Percentiles rank a stretch among this genome's conserved stretches.
Evolutionary conservation across 108 stramenopile species (phyloP).

Genomic region (Skeletonema potamos): DNA sequence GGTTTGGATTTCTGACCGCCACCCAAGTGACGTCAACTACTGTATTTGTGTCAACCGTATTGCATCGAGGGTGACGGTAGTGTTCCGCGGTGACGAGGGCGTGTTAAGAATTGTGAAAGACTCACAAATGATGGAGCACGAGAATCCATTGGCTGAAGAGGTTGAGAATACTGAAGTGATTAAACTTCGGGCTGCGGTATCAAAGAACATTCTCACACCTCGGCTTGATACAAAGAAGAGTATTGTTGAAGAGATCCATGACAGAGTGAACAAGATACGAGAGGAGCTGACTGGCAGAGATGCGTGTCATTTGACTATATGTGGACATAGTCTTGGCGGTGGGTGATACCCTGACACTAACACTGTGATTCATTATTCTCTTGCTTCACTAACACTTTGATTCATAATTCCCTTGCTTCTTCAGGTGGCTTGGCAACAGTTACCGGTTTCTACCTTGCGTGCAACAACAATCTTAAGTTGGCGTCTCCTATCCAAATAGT

Average conservation of each 20-base stretch:
- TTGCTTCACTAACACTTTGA: too few relatives aligned
- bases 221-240: conserved; percentile 11
- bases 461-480: neutral
- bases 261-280: conserved; percentile 6
- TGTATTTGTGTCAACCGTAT: conserved; percentile 15
- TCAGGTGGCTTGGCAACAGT: conserved; percentile 18
- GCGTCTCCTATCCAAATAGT: conserved; percentile 12
- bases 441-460: conserved; percentile 9
- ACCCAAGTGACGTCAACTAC: conserved; percentile 15
- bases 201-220: conserved; percentile 3
- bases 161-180: conserved; percentile 1
- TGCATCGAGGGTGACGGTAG: neutral
- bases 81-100: conserved; percentile 14
- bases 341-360: too few relatives aligned
- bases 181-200: conserved; percentile 2
- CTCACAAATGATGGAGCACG: conserved; percentile 1
- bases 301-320: conserved; percentile 5
- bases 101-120: conserved; percentile 2
- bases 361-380: too few relatives aligned
- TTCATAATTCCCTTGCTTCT: too few relatives aligned
- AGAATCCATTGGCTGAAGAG: conserved; percentile 14
- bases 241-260: conserved; percentile 2
- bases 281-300: neutral
- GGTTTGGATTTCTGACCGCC: conserved; percentile 21
- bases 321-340: conserved; percentile 10